These are phyloP conservation scores for Aspergillus egyptiacus DNA, from an alignment of 495 filamentous ascomycete species.

Conservation along the genomic window DNA sequence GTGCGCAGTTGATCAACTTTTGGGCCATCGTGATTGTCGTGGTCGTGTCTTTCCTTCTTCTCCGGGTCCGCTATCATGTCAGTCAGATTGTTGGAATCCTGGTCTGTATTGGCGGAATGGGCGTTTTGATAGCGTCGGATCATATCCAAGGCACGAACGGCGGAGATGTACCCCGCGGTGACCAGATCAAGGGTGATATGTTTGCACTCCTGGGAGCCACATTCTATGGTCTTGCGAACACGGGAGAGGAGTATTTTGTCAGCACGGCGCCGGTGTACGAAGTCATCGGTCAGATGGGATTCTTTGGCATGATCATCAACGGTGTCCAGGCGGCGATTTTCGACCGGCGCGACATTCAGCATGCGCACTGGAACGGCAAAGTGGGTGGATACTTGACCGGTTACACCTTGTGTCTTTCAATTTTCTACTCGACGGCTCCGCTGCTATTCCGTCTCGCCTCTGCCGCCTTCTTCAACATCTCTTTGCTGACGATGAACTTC, in stretches of 20 bases:
- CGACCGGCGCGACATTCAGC: conserved; percentile 66
- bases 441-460: conserved; percentile 80
- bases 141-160: conserved; percentile 67
- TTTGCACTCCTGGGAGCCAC: conserved; percentile 85
- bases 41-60: conserved; percentile 69
- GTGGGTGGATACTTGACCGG: conserved; percentile 79
- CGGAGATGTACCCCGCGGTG: conserved; percentile 47
- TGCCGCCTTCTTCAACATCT: conserved; percentile 96
- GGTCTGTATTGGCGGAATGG: conserved; percentile 88
- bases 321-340: conserved; percentile 87
- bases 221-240: conserved; percentile 87
- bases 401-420: conserved; percentile 71
- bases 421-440: conserved; percentile 86
- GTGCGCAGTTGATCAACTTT: conserved; percentile 94
- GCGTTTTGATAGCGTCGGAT: conserved; percentile 80
- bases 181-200: conserved; percentile 85
- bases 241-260: conserved; percentile 89
- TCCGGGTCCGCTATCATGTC: conserved; percentile 81
- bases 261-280: conserved; percentile 83
- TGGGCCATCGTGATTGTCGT: conserved; percentile 97
- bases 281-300: conserved; percentile 82
- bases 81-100: conserved; percentile 81
- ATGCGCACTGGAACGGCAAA: conserved; percentile 57
- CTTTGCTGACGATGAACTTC: conserved; percentile 89
- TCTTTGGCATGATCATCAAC: conserved; percentile 88